Evolutionary conservation across 2,329 filamentous ascomycete species (phyloP).

Genomic region (Coniochaeta sp.): DNA sequence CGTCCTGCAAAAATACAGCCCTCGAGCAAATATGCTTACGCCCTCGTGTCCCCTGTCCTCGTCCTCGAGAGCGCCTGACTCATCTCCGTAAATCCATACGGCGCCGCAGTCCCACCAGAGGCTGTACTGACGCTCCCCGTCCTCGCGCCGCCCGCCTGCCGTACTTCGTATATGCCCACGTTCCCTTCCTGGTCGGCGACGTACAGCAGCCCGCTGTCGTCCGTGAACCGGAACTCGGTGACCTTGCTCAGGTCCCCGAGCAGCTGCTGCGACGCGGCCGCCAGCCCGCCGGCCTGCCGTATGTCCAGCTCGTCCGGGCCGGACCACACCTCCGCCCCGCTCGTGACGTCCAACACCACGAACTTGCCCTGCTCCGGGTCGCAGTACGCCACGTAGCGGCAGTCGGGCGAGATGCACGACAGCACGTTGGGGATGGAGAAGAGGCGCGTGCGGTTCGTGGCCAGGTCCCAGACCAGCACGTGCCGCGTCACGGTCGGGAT

Average conservation of each 20-base stretch:
- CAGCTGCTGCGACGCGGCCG: conserved; percentile 10
- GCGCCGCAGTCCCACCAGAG: not conserved
- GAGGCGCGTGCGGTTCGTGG: conserved; percentile 11
- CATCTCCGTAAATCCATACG: not conserved
- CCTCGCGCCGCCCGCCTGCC: conserved; percentile 12
- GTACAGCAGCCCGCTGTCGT: conserved; percentile 26
- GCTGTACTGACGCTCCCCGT: not conserved
- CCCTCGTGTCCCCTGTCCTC: not conserved
- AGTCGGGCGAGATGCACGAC: conserved; percentile 15
- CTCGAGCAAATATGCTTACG: not conserved
- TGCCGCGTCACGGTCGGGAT: conserved; percentile 8
- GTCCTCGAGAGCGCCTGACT: not conserved
- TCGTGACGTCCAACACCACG: conserved; percentile 11
- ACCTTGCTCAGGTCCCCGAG: conserved; percentile 25
- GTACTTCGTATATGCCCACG: conserved; percentile 27
- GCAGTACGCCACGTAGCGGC: conserved; percentile 15
- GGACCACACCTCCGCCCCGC: conserved; percentile 12
- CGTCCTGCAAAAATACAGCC: not conserved
- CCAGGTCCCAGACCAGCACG: conserved; percentile 15
- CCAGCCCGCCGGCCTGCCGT: not conserved
- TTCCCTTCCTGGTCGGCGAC: conserved; percentile 26
- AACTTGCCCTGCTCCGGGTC: conserved; percentile 7
- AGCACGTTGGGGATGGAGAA: conserved; percentile 16
- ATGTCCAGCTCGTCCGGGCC: conserved; percentile 11
- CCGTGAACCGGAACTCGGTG: conserved; percentile 29